Evolutionary conservation across 768 basidiomycete species (phyloP), one percentile per base, ranked within the genome.

Genomic region (Leccinum rimulosum): DNA sequence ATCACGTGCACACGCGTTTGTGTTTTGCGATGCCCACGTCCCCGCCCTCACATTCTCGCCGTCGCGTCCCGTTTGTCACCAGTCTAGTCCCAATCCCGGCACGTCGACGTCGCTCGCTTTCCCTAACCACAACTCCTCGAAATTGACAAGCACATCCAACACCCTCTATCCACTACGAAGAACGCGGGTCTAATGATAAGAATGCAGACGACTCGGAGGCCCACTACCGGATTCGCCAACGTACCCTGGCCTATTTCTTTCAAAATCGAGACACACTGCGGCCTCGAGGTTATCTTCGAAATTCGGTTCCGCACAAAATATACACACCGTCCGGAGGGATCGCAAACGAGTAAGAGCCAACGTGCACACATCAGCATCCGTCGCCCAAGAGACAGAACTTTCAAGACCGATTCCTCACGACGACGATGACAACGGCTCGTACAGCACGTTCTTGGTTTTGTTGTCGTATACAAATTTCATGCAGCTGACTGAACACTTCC

Each of bases 271-370:
- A 66, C 91, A 84, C 19, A 77, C 79, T 12, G 80, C 70, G 35
- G 79, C 74, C 30, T 82, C 78, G 2, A 98, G 78, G 15, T 79
- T 58, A 99, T 93, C 61, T 82, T 83, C 15, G 84, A 84, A 66
- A 98, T 96, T 73, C 89, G 89, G 75, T 99, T 98, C 75, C 98
- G 96, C 6, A 99, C 92, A 66, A 99, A 93, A 75, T 95, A 99
- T 27, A 96, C 78, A 3, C 36, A 36, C 36, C 0, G 89, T 92
- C 38, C 81, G 76, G 35, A 99, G 79, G 4, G 82, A 80, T 3
- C 33, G 33, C 33, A 5, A 33, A 33, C 33, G 33, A 33, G 1
- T 1, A 30, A 8, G 28, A 28, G 28, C 7, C 22, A 22, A 22
- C 22, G 22, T 22, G 22, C 22, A 22, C 22, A 22, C 22, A 22